A percentile compares a stretch with the other conserved stretches of the same genome.
Conservation (phyloP, 2,329 filamentous ascomycete species). For the Beauveria varroae region DNA sequence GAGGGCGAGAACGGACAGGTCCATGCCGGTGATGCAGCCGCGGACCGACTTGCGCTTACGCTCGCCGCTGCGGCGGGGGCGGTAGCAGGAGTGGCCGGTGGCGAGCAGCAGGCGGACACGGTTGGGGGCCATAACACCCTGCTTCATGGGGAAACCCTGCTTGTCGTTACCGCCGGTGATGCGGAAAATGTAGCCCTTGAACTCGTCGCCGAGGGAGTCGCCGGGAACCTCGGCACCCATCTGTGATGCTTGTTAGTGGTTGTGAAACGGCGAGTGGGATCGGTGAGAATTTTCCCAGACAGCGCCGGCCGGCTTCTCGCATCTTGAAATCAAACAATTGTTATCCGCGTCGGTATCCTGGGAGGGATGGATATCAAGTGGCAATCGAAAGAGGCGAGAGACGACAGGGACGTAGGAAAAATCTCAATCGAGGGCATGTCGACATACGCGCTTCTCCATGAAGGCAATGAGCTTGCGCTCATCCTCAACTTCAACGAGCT, state of each 20-base stretch:
- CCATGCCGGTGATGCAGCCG: conserved; percentile 96
- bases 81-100: conserved; percentile 99
- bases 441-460: conserved; percentile 90
- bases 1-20: conserved; percentile 91
- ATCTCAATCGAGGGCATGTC: conserved; percentile 12
- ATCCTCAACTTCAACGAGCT: conserved; percentile 98
- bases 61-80: conserved; percentile 93
- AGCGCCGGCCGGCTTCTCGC: not conserved
- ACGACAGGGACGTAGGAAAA: not conserved
- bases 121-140: conserved; percentile 97
- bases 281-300: not conserved
- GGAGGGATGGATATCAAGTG: not conserved
- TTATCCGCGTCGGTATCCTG: not conserved
- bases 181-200: conserved; percentile 99
- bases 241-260: conserved; percentile 35
- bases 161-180: conserved; percentile 99
- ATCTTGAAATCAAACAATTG: not conserved
- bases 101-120: conserved; percentile 95
- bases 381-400: conserved; percentile 11
- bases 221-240: conserved; percentile 90
- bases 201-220: conserved; percentile 96
- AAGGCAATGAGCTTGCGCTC: conserved; percentile 98
- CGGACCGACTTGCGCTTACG: conserved; percentile 99
- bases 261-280: not conserved
- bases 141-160: conserved; percentile 99